phyloP scores from a whole-genome alignment of 2,329 filamentous ascomycete species.

The Sporothrix mexicana region DNA sequence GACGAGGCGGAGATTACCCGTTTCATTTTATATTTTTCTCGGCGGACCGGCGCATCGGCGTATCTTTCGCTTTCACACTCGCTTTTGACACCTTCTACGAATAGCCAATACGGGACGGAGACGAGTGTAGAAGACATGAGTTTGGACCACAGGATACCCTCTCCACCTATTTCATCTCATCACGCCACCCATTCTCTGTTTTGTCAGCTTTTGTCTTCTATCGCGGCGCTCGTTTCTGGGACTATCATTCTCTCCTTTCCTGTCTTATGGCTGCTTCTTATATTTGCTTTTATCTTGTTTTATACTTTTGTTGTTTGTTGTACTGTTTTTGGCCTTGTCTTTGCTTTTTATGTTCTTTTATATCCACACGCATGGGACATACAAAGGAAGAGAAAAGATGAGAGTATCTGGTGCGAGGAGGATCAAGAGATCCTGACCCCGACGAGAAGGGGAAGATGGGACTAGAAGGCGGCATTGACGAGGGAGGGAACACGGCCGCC shows the following conservation, averaged over 20 bases:
- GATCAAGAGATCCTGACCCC: not conserved
- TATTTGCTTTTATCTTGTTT: not conserved
- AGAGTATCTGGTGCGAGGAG: not conserved
- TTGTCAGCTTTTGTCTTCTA: not conserved
- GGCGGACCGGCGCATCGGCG: slow-evolving; percentile 13
- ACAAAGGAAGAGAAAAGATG: not conserved
- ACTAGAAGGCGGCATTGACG: not conserved
- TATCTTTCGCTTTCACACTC: slow-evolving; percentile 1
- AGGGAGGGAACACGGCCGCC: not conserved
- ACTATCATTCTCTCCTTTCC: not conserved
- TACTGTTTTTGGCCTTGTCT: slow-evolving; percentile 18
- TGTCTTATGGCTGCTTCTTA: not conserved
- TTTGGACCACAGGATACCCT: not conserved
- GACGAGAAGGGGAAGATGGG: not conserved
- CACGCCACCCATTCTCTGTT: not conserved
- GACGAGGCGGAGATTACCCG: not conserved
- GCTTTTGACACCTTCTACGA: not conserved
- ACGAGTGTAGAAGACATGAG: not conserved
- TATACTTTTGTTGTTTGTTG: not conserved
- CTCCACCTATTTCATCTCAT: not conserved
- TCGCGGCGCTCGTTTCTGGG: not conserved
- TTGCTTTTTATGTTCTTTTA: slow-evolving; percentile 14
- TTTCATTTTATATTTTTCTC: not conserved
- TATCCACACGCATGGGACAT: slow-evolving; percentile 20
- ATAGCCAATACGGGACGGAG: not conserved